These are phyloP conservation scores for Neopestalotiopsis sp. DNA, from an alignment of 2,329 filamentous ascomycete genomes.

Conservation along the genomic window DNA sequence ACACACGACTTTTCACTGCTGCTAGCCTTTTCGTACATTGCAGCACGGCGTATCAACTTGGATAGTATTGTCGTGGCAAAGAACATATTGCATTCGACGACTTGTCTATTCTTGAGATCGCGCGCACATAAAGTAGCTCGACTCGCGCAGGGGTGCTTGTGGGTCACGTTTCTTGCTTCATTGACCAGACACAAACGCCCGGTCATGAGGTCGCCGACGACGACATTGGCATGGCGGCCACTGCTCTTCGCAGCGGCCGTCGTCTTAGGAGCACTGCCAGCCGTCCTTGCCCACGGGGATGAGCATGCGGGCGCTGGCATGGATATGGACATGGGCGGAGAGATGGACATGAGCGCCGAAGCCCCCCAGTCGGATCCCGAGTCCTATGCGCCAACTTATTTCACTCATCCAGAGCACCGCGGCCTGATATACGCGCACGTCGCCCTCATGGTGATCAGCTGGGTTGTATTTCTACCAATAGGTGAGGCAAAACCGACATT, in stretches of 20 bases:
- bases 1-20: neutral
- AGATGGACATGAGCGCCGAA: slow-evolving; percentile 38
- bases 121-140: neutral
- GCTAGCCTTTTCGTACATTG: neutral
- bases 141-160: neutral
- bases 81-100: neutral
- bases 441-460: slow-evolving; percentile 69
- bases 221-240: slow-evolving; percentile 28
- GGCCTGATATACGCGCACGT: slow-evolving; percentile 62
- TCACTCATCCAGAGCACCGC: slow-evolving; percentile 43
- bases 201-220: slow-evolving; percentile 31
- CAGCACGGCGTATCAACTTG: neutral
- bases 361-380: slow-evolving; percentile 32
- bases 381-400: slow-evolving; percentile 44
- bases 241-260: slow-evolving; percentile 33
- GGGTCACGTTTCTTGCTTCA: neutral
- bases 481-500: slow-evolving; percentile 52
- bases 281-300: slow-evolving; percentile 39
- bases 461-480: slow-evolving; percentile 73
- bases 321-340: slow-evolving; percentile 34
- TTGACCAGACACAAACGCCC: neutral
- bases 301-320: slow-evolving; percentile 27
- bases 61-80: neutral
- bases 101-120: neutral
- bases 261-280: slow-evolving; percentile 36